Base-by-base conservation (phyloP, 306 rosid species). In the Astragalus glycyphyllos region DNA sequence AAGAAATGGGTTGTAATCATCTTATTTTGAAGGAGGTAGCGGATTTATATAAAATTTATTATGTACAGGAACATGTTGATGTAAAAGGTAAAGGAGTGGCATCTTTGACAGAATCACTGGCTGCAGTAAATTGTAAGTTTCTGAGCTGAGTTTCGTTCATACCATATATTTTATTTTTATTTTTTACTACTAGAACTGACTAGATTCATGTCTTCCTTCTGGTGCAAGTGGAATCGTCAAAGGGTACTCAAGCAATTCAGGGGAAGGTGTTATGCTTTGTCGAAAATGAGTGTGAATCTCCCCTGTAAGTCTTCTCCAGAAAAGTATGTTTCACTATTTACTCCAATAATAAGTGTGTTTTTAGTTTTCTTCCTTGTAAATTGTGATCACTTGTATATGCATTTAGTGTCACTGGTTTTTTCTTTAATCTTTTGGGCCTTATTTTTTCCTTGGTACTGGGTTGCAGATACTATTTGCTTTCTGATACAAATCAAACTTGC, bases 191-290 rank as follows among this genome's bases (percentile, higher is more conserved):
- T 58, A 60, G 31, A 45, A 68, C 82, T 87, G 60, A 84, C 49
- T 63, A 29, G 64, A 41, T 76, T 77, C 63, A 7, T 64, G 29
- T 75, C 54, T 77, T 29, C 64, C 51, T 68, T 69, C 65, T 75
- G 79, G 47, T 72, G 54, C 57, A 59, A 93, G 96, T 83, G 69
- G 83, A 77, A 69, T 77, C 83, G 38, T 72, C 96, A 8, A 93
- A 93, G 85, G 90, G 77, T 85, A 73, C 86, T 56, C 84, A 84
- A 23, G 94, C 94, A 61, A 73, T 90, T 20, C 83, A 81, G 4
- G 97, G 96, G 74, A 93, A 87, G 84, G 97, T 90, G 66, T 55
- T 90, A 64, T 87, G 87, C 88, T 87, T 83, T 82, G 75, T 93
- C 45, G 84, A 69, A 78, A 88, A 84, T 77, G 98, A 93, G 35